Evolutionary conservation across 345 rosid species (phyloP), one percentile per base, ranked within the genome.

Genomic region (Bruguiera parviflora): DNA sequence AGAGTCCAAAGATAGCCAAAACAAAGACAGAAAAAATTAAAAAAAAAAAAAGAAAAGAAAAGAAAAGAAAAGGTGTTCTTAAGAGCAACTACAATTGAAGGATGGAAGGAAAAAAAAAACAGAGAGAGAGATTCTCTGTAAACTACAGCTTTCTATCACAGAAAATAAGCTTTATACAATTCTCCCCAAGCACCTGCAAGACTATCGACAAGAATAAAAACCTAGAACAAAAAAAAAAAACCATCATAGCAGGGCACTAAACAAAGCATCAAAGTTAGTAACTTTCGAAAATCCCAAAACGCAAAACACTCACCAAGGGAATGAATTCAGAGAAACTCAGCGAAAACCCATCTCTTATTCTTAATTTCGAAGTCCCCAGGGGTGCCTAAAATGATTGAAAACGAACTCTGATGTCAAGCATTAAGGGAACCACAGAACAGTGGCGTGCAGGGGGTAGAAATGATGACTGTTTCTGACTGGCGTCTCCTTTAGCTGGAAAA

Each of bases 381-480:
- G 73, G 75, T 71, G 84, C 24, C 57, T 55, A 76, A 71, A 81
- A 88, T 83, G 84, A 85, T 82, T 79, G 77, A 75, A 47, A 59
- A 60, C 74, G 68, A 83, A 82, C 79, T 58, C 71, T 46, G 72
- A 81, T 85, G 98, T 82, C 74, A 71, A 82, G 96, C 86, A 88
- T 83, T 78, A 72, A 80, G 86, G 89, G 73, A 86, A 82, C 91
- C 86, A 75, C 71, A 58, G 47, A 82, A 76, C 76, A 79, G 77
- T 68, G 73, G 72, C 74, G 65, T 58, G 58, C 75, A 56, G 67
- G 51, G 72, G 51, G 69, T 55, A 63, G 71, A 43, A 77, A 70
- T 66, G 65, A 68, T 66, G 73, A 75, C 77, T 60, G 63, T 10
- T 8, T 8, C 37, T 33, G 37, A 33, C 10, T 24, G 63, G 60